Evolutionary conservation across 192 early-diverging fungal species (phyloP), one percentile per base, ranked within the genome.

Genomic region (Physocladia obscura): DNA sequence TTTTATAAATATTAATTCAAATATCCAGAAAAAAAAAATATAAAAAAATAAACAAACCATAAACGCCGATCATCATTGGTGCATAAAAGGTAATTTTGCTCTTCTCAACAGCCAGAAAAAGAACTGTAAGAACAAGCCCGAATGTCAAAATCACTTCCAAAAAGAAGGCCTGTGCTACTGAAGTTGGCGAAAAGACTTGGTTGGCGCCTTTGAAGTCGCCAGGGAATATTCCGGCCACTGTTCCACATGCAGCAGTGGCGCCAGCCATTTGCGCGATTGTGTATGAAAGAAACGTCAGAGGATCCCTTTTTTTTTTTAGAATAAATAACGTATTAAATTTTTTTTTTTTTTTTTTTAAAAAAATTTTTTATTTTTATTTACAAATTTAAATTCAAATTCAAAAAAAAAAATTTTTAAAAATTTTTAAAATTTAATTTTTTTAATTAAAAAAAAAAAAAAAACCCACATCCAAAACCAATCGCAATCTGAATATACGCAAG

Each of bases 251-350:
- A 21, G 81, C 54, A 54, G 82, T 83, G 38, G 81, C 83, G 26
- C 89, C 89, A 44, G 76, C 52, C 24, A 87, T n/a, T 57, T 90
- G 82, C 2, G 83, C 74, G 29, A 89, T 57, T 47, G 89, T 77
- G 69, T 87, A 88, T 4, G 83, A 51, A n/a, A 67, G 24, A 29
- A 76, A 79, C 24, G 70, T 63, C 4, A 50, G 8, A 4, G 48
- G 31, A 22, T 58, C 57, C 67, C 67, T 69, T 54, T 26, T n/a
- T n/a, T n/a, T n/a, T n/a, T n/a, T n/a, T n/a, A n/a, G n/a, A n/a
- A n/a, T n/a, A n/a, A n/a, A n/a, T n/a, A n/a, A n/a, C n/a, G n/a
- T n/a, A n/a, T n/a, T n/a, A n/a, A n/a, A n/a, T n/a, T n/a, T n/a
- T n/a, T n/a, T n/a, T n/a, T n/a, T n/a, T n/a, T n/a, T n/a, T n/a